Percentiles rank a stretch among this genome's conserved stretches.
Evolutionary conservation across 1,284 basidiomycete genomes (phyloP).

Genomic region (Tylopilus sp.): DNA sequence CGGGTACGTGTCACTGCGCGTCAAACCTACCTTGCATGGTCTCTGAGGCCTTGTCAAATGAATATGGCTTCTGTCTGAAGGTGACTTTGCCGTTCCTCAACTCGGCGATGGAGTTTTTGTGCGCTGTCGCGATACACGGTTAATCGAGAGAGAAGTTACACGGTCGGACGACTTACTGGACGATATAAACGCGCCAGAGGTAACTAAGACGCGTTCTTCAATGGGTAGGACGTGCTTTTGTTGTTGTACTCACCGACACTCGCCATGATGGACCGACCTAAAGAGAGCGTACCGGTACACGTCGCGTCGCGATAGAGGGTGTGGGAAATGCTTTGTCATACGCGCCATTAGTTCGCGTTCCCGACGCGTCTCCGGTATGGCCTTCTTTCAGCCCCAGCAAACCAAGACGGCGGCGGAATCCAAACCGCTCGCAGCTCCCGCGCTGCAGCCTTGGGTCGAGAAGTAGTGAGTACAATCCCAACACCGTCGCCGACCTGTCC

Average conservation of each 20-base stretch:
- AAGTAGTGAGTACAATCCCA: constrained; percentile 71
- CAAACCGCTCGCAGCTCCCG: constrained; percentile 53
- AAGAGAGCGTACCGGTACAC: constrained; percentile 8
- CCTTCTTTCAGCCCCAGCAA: constrained; percentile 58
- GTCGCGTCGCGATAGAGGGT: constrained; percentile 23
- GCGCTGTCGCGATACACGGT: constrained; percentile 20
- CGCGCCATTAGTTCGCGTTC: constrained; percentile 35
- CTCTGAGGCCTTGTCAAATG: constrained; percentile 75
- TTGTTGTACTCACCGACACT: constrained; percentile 37
- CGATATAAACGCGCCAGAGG: constrained; percentile 6
- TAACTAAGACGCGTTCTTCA: constrained; percentile 14
- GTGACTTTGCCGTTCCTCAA: constrained; percentile 74
- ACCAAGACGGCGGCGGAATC: constrained; percentile 40
- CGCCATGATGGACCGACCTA: constrained; percentile 37
- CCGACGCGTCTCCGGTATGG: constrained; percentile 44
- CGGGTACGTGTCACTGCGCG: background rate
- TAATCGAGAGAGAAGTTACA: background rate
- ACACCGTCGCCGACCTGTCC: constrained; percentile 3
- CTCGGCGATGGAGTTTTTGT: constrained; percentile 51
- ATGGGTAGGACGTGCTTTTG: constrained; percentile 8
- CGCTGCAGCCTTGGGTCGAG: constrained; percentile 93
- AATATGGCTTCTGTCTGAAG: constrained; percentile 76
- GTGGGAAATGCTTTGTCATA: constrained; percentile 34
- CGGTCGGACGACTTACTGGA: constrained; percentile 17
- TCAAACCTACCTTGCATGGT: constrained; percentile 70